Evolutionary conservation across 148 eudicot genomes (phyloP).

Genomic region (Rhododendron griersonianum): DNA sequence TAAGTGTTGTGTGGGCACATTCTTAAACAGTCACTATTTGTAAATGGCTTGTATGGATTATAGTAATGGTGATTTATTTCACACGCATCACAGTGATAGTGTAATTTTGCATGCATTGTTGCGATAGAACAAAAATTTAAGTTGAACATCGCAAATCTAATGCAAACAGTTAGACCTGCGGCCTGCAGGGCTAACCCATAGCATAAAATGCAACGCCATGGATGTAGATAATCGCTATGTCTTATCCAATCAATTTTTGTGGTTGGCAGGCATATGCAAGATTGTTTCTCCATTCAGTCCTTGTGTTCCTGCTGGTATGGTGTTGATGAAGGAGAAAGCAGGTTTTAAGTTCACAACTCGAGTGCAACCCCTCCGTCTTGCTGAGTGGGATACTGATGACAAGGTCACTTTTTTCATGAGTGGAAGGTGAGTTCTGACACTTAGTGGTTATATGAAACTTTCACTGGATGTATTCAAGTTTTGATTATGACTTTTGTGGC

Average conservation of each 20-base stretch:
- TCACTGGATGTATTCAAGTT: constrained; percentile 8
- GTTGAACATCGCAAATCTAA: background rate
- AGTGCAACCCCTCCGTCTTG: constrained; percentile 94
- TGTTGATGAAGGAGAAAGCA: constrained; percentile 82
- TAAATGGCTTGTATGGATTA: background rate
- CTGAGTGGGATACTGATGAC: constrained; percentile 97
- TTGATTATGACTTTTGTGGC: constrained; percentile 16
- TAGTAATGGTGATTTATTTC: background rate
- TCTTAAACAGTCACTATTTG: background rate
- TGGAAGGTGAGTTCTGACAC: constrained; percentile 58
- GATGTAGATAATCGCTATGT: background rate
- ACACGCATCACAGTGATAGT: background rate
- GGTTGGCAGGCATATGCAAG: constrained; percentile 83
- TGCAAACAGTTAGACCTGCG: background rate
- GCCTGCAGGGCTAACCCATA: background rate
- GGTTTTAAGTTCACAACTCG: constrained; percentile 92
- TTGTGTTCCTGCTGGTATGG: constrained; percentile 89
- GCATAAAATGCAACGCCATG: background rate
- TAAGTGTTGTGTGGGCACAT: background rate
- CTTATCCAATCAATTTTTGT: background rate
- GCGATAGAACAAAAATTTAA: background rate
- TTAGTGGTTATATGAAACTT: background rate
- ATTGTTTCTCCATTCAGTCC: constrained; percentile 83
- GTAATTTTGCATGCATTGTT: background rate
- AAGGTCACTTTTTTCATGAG: constrained; percentile 94